Base-by-base conservation (phyloP, 2,329 filamentous ascomycete genomes). In the Aspergillus fischeri region DNA sequence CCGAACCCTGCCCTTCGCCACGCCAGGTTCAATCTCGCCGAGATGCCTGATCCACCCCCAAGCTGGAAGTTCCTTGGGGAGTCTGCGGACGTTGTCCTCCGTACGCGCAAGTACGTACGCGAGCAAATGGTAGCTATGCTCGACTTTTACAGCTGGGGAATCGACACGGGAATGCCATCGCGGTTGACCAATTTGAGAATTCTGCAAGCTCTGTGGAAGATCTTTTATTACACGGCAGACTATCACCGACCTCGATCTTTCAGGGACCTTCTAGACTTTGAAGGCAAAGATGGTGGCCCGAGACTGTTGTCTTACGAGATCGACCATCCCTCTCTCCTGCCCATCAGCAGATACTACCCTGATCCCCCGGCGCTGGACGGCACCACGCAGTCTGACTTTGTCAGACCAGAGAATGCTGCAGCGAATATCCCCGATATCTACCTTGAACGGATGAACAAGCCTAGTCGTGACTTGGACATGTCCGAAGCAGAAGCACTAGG, bases 201-300 rank as follows among this genome's bases (percentile, higher is more conserved):
- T 2, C 6, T 62, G 14, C 48, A 4, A 21, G 44, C 41, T 3
- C 41, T 71, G 17, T 65, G 54, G 50, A 70, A 72, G 38, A 47
- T 70, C 9, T 57, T 69, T 10, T 72, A 67, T 42, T 59, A 71
- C 28, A 60, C 62, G 51, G 60, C 61, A 20, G 52, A 61, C 14
- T 9, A 56, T 0, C 63, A 69, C 49, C 58, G 54, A 1, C 67
- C 69, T 1, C 42, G 51, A 3, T 58, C 42, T 2, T 62, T 52
- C 11, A 17, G 20, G 0, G 62, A 69, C 3, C 7, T 69, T 7
- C 45, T 58, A 10, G 58, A 66, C n/a, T 35, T 63, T 7, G 52
- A 44, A 3, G 60, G 65, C 2, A 47, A 47, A 21, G 70, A 73
- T 55, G 63, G 62, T 41, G 72, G 72, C 1, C 71, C 72, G 53